Percentiles rank a stretch among this genome's conserved stretches.
Conservation (phyloP, 140 eudicot genomes). For the Stevia rebaudiana region DNA sequence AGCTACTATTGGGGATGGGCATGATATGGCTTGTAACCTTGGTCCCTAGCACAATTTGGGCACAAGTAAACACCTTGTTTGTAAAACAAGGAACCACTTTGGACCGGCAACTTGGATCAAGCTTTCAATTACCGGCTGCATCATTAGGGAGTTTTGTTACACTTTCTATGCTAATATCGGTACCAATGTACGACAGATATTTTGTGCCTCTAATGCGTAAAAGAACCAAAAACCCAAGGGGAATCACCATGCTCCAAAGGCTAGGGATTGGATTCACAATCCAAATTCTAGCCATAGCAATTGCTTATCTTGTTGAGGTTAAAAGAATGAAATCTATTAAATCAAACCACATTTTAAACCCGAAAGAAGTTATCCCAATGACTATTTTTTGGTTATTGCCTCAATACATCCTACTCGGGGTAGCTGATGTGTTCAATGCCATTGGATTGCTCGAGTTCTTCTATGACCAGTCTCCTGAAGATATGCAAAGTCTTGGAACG, state of each 20-base stretch:
- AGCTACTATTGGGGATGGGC: slow-evolving; percentile 70
- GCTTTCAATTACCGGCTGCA: slow-evolving; percentile 75
- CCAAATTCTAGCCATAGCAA: slow-evolving; percentile 65
- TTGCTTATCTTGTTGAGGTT: slow-evolving; percentile 60
- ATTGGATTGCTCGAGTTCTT: slow-evolving; percentile 83
- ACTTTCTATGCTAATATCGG: slow-evolving; percentile 55
- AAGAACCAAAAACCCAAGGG: slow-evolving; percentile 75
- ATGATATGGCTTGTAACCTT: slow-evolving; percentile 77
- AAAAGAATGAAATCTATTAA: slow-evolving; percentile 45
- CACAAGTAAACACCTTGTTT: slow-evolving; percentile 85
- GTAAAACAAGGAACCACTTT: slow-evolving; percentile 94
- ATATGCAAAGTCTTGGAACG: slow-evolving; percentile 90
- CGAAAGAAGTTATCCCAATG: slow-evolving; percentile 59
- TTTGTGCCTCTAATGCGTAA: slow-evolving; percentile 68
- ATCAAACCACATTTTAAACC: slow-evolving; percentile 27
- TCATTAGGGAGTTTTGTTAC: slow-evolving; percentile 79
- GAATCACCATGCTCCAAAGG: slow-evolving; percentile 76
- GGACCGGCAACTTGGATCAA: slow-evolving; percentile 58
- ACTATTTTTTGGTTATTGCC: slow-evolving; percentile 66
- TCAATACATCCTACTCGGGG: slow-evolving; percentile 66
- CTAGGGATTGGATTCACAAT: slow-evolving; percentile 66
- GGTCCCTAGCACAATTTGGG: slow-evolving; percentile 88
- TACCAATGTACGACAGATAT: slow-evolving; percentile 69
- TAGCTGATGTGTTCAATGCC: slow-evolving; percentile 77
- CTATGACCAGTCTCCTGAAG: slow-evolving; percentile 92